Conservation (phyloP, 2,329 filamentous ascomycete species). For the Teratosphaeria epicoccoides region DNA sequence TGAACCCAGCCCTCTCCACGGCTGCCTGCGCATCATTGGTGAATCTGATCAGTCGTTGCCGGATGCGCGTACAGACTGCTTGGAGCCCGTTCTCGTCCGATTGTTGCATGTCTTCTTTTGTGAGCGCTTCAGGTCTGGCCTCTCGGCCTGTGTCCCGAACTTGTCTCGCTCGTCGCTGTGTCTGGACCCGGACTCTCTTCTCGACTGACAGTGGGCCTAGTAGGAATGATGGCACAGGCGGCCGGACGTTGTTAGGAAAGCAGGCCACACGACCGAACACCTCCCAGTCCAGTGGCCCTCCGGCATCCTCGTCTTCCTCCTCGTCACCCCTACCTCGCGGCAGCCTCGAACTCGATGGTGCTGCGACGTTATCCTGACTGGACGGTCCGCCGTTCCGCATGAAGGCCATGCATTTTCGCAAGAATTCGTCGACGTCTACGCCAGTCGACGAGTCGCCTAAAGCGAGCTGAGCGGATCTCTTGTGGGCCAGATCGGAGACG, state of each 20-base stretch:
- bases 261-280: slow-evolving; percentile 70
- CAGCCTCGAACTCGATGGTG: slow-evolving; percentile 6
- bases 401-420: slow-evolving; percentile 78
- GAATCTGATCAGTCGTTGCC: slow-evolving; percentile 45
- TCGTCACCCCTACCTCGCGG: slow-evolving; percentile 35
- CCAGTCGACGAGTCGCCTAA: slow-evolving; percentile 63
- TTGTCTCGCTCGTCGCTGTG: slow-evolving; percentile 61
- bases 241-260: slow-evolving; percentile 60
- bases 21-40: slow-evolving; percentile 23
- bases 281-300: slow-evolving; percentile 76
- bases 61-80: slow-evolving; percentile 64
- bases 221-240: slow-evolving; percentile 70
- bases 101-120: slow-evolving; percentile 61
- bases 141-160: slow-evolving; percentile 59
- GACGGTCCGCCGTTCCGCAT: slow-evolving; percentile 57
- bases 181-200: slow-evolving; percentile 63
- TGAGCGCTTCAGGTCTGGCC: slow-evolving; percentile 63
- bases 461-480: slow-evolving; percentile 63
- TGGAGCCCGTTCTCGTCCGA: slow-evolving; percentile 68
- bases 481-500: slow-evolving; percentile 68
- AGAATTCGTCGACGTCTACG: slow-evolving; percentile 81
- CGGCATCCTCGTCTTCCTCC: slow-evolving; percentile 54
- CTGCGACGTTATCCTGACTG: slow-evolving; percentile 40
- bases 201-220: slow-evolving; percentile 82
- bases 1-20: slow-evolving; percentile 9